Base-by-base conservation (phyloP, 495 filamentous ascomycete species). In the Penicillium egyptiacum region DNA sequence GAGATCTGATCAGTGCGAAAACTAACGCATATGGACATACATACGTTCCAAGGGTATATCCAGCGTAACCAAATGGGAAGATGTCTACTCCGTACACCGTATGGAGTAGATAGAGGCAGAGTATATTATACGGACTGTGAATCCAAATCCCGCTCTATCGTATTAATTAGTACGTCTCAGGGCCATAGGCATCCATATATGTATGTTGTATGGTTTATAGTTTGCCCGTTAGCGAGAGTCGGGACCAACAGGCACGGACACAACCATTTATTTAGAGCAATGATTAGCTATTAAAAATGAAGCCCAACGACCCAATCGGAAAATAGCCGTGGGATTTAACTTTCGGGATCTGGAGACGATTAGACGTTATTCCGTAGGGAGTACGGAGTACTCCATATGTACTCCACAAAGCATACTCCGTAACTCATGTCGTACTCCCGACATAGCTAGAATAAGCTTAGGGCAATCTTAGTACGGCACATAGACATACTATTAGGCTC, bases 271-370 rank as follows among this genome's bases (percentile, higher is more conserved):
- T 22, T n/a, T 49, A 1, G 20, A 23, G 33, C 31, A 10, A 39
- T 51, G 48, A 51, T 25, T 25, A 17, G 31, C 16, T 19, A 33
- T 4, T 22, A 39, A 51, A 51, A 39, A 51, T 39, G 33, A 51
- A 25, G 12, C 30, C 26, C 41, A 14, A 30, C 2, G 2, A 22
- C 22, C 30, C 52, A 28, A 28, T 31, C 31, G 26, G 31, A 39
- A 39, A 23, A 25, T 28, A 20, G 26, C 5, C 14, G 1, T 11
- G 43, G 22, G 26, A 17, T 28, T 16, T 3, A 23, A 14, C 4
- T 6, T 16, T 40, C 30, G 30, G 30, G 30, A 33, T 33, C 30
- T 33, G 10, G 30, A 14, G 30, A 33, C 14, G 30, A 4, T n/a
- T 37, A n/a, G 16, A 16, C 14, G 33, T n/a, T n/a, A 37, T 14